Base-by-base conservation (phyloP, 2,329 filamentous ascomycete genomes). In the Coleophoma cylindrospora region DNA sequence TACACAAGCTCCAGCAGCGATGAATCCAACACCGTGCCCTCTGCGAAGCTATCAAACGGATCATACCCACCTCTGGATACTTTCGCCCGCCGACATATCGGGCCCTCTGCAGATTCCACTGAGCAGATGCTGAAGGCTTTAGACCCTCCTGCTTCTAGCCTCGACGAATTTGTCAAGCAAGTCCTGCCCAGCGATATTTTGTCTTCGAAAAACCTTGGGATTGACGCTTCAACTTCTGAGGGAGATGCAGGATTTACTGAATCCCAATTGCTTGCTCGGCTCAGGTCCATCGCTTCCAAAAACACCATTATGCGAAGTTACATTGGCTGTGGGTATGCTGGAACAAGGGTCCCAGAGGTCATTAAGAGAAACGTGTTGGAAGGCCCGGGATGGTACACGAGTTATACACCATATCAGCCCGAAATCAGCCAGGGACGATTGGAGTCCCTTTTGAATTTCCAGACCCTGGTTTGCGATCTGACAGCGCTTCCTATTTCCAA, bases 371-470 rank as follows among this genome's bases (percentile, higher is more conserved):
- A 96, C 66, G 79, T 97, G 4, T 74, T 97, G 51, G 91, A 97
- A 75, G 92, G 87, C 67, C 92, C 92, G 5, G 91, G 86, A 10
- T 97, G 92, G 92, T 97, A 97, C 69, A 97, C 92, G 38, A 96
- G 91, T 72, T 96, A 97, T 69, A 96, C 92, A 0, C 92, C 92
- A 14, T 97, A 96, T 70, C 92, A 97, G 73, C 87, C 92, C 2
- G 92, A 97, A 72, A 96, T 97, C 74, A 96, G 91, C 67, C 92
- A 97, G 72, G 92, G 92, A 34, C 84, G 92, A 49, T 72, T 97
- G 54, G 90, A 96, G 75, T 95, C 90, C 6, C 74, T 97, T 48
- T 75, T 97, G 55, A 97, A 97, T 75, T 97, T 91, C 74, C 92
- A 97, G 75, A 97, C 92, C 15, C 77, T 97, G 74, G 86, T 95